phyloP scores from a whole-genome alignment of 495 filamentous ascomycete species.

The Tuber magnatum region DNA sequence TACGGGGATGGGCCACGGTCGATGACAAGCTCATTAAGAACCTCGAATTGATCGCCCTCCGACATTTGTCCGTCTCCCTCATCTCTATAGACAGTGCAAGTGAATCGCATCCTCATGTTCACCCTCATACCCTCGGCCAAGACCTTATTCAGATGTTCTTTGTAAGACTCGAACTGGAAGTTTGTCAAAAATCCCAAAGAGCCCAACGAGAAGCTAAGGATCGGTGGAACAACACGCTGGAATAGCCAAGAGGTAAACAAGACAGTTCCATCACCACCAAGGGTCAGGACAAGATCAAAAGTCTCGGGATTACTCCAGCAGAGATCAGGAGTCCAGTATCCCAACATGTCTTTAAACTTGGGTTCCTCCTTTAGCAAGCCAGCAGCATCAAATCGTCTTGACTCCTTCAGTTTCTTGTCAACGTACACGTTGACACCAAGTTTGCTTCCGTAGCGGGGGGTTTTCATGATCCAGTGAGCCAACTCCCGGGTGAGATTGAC shows the following conservation, averaged over 20 bases:
- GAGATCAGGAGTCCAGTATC: conserved; percentile 75
- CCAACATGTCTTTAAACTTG: conserved; percentile 54
- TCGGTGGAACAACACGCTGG: conserved; percentile 90
- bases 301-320: conserved; percentile 69
- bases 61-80: conserved; percentile 57
- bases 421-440: conserved; percentile 70
- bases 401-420: conserved; percentile 63
- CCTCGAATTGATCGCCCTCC: conserved; percentile 53
- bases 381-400: conserved; percentile 62
- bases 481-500: conserved; percentile 70
- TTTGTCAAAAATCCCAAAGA: conserved; percentile 94
- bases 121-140: conserved; percentile 81
- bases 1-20: conserved; percentile 81
- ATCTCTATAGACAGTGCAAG: conserved; percentile 72
- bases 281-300: conserved; percentile 88
- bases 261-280: conserved; percentile 96
- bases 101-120: conserved; percentile 80
- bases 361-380: conserved; percentile 55
- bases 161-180: conserved; percentile 76
- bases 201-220: conserved; percentile 82
- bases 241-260: conserved; percentile 95
- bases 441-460: conserved; percentile 51
- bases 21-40: conserved; percentile 78
- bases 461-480: conserved; percentile 75
- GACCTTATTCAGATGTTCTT: conserved; percentile 60